These are phyloP conservation scores for Elaphomyces granulatus DNA, from an alignment of 495 filamentous ascomycete genomes.

Conservation along the genomic window DNA sequence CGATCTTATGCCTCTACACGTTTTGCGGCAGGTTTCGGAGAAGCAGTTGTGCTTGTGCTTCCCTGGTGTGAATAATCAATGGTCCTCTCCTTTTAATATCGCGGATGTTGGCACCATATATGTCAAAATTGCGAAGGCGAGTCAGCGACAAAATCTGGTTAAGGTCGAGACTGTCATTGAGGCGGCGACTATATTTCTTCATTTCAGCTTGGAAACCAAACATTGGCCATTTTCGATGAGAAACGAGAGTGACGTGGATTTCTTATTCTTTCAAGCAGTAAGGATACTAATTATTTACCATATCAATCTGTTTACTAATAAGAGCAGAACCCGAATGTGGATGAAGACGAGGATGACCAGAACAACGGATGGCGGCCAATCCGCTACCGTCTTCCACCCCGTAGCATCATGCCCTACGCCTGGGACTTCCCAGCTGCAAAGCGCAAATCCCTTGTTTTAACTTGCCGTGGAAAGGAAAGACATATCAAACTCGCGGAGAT, in stretches of 20 bases:
- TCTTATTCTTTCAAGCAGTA: conserved; percentile 76
- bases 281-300: conserved; percentile 30
- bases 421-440: conserved; percentile 99
- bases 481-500: conserved; percentile 93
- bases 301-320: conserved; percentile 7
- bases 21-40: conserved; percentile 57
- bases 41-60: conserved; percentile 92
- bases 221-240: conserved; percentile 98
- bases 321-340: conserved; percentile 44
- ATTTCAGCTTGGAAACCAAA: conserved; percentile 76
- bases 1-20: conserved; percentile 70
- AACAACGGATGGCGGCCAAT: conserved; percentile 76
- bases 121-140: conserved; percentile 81
- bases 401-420: conserved; percentile 98
- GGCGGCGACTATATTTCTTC: conserved; percentile 80
- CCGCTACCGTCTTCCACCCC: conserved; percentile 78
- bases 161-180: conserved; percentile 84
- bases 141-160: conserved; percentile 77
- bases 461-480: conserved; percentile 61
- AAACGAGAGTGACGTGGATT: conserved; percentile 92
- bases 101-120: conserved; percentile 83
- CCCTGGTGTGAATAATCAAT: conserved; percentile 89
- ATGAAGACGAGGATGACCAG: conserved; percentile 67
- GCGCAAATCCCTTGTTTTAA: conserved; percentile 79
- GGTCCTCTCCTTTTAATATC: conserved; percentile 96